Base-by-base conservation (phyloP, 129 eudicot species). In the carrot (Daucus carota) region DNA sequence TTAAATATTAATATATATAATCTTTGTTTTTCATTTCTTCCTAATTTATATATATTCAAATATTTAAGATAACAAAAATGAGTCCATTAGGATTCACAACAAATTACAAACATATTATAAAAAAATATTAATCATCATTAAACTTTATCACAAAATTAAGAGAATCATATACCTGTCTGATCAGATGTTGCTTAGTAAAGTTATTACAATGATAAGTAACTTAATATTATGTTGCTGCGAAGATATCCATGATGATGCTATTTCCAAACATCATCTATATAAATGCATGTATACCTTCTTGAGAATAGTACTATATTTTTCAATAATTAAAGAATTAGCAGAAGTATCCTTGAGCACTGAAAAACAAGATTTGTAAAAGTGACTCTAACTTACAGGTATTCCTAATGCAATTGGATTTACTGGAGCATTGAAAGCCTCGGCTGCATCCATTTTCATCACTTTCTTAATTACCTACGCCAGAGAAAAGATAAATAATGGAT, bases 371-470 rank as follows among this genome's bases (percentile, higher is more conserved):
- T n/a, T 6, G 32, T 26, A 63, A 10, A 75, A 75, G 65, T 48
- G 70, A 68, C 8, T 62, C 47, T 73, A 44, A 67, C 92, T 83
- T 81, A 90, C 98, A 22, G 98, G 98, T 84, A 94, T 91, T 63
- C 98, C 98, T 38, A 93, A 90, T 50, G 96, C 97, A 84, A 89
- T 84, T 63, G 98, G 97, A 85, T 94, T 83, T 82, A 94, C 98
- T 31, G 98, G 98, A 54, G 28, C 86, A 79, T 94, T 94, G 77
- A 94, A 94, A 66, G 97, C 96, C 75, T 87, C 96, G 12, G 98
- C 96, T 70, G 98, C 98, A 74, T 94, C 98, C 98, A 89, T 94
- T 85, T 94, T 94, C 98, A 94, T 94, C 73, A 91, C 76, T 84
- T 91, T 94, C 81, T 81, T 89, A 54, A 94, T 79, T 28, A 91